phyloP scores from a whole-genome alignment of 371 early-diverging fungal genomes.

The Coemansia sp. region DNA sequence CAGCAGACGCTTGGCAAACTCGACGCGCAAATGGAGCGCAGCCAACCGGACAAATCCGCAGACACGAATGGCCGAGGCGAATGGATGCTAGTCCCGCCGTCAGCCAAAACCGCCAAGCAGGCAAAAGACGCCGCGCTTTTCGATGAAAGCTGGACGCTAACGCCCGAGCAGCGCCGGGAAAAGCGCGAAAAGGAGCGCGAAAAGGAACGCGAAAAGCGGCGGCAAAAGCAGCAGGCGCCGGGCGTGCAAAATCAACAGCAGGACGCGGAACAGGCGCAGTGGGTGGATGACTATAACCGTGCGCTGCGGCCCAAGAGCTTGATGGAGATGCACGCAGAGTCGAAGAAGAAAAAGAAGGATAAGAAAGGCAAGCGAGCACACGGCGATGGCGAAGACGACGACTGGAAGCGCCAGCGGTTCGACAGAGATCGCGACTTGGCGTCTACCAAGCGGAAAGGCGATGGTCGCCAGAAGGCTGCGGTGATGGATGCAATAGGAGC shows the following conservation, averaged over 20 bases:
- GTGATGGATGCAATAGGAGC: conserved; percentile 33
- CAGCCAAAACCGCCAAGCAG: conserved; percentile 3
- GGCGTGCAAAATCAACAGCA: conserved; percentile 16
- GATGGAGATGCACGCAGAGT: conserved; percentile 47
- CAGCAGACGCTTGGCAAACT: conserved; percentile 24
- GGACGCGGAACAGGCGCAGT: conserved; percentile 21
- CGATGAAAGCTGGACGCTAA: conserved; percentile 46
- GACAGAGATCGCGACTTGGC: conserved; percentile 31
- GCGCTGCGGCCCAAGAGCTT: conserved; percentile 42
- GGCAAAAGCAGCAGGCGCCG: conserved; percentile 21
- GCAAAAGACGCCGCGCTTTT: conserved; percentile 15
- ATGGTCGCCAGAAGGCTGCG: conserved; percentile 18
- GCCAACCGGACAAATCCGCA: background rate
- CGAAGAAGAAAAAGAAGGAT: background rate
- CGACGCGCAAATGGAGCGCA: conserved; percentile 12
- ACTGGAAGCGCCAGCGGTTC: conserved; percentile 41
- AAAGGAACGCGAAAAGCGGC: background rate
- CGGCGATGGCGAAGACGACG: conserved; percentile 10
- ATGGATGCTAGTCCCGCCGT: conserved; percentile 50
- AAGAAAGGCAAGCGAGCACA: background rate
- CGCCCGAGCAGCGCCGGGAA: conserved; percentile 19
- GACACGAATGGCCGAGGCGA: conserved; percentile 20
- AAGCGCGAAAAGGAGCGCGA: background rate
- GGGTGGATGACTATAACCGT: conserved; percentile 46
- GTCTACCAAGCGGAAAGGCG: conserved; percentile 1